Conservation (phyloP, 2,329 filamentous ascomycete species). For the Sarocladium strictum region DNA sequence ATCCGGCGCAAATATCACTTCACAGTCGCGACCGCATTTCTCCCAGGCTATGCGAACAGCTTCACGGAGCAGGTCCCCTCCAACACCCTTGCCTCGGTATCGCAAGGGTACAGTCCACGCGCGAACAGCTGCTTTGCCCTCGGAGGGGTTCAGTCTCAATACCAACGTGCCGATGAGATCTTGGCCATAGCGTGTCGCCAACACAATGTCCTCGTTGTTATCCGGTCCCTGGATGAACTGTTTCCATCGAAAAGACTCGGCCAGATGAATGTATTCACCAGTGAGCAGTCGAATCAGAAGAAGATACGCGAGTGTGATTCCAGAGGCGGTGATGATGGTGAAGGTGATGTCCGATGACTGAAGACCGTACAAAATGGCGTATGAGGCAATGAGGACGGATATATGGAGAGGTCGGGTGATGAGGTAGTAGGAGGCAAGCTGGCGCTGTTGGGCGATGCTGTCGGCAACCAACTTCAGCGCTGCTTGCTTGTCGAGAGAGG, state of each 20-base stretch:
- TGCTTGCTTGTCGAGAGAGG: constrained; percentile 53
- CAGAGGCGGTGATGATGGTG: constrained; percentile 53
- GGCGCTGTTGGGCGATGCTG: constrained; percentile 76
- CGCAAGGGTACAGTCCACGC: constrained; percentile 72
- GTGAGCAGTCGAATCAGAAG: constrained; percentile 55
- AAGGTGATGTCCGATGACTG: constrained; percentile 18
- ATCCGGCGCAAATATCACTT: constrained; percentile 63
- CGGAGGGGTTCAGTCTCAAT: constrained; percentile 51
- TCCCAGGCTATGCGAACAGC: constrained; percentile 60
- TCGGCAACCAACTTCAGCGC: constrained; percentile 71
- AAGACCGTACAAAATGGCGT: constrained; percentile 36
- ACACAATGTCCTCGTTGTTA: constrained; percentile 43
- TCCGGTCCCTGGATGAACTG: constrained; percentile 41
- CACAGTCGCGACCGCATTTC: constrained; percentile 53
- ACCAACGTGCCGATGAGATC: constrained; percentile 67
- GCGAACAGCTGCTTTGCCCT: constrained; percentile 60
- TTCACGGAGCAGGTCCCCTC: constrained; percentile 64
- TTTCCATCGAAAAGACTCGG: constrained; percentile 58
- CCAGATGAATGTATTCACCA: constrained; percentile 54
- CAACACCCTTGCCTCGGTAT: constrained; percentile 67
- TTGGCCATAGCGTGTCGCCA: constrained; percentile 60
- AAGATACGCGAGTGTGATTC: constrained; percentile 57
- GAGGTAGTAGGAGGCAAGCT: constrained; percentile 57
- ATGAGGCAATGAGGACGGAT: constrained; percentile 34
- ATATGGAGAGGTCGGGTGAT: constrained; percentile 55